Evolutionary conservation across 805 yeast species (phyloP), one percentile per base, ranked within the genome.

Genomic region (Scheffersomyces ergatensis): DNA sequence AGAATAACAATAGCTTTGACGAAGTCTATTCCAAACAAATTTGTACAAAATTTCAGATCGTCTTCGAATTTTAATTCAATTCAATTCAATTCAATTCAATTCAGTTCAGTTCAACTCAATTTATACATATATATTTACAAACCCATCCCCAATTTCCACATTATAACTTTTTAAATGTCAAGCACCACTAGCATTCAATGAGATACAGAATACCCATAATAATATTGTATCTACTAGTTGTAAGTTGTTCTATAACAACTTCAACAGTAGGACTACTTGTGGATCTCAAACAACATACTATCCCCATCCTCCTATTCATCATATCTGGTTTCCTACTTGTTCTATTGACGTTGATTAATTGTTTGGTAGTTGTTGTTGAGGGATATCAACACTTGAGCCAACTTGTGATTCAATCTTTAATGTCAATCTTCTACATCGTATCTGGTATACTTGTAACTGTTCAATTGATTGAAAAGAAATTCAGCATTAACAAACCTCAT

Each of bases 381-480:
- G 18, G 32, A 5, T 29, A 14, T 29, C 32, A 29, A 15, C 6
- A 29, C n/a, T 43, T 30, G 27, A 25, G 29, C 11, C 39, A 40
- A 29, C 13, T 47, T 7, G 14, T 38, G 12, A 15, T 36, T 9
- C 46, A 45, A 34, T n/a, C 31, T 14, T 11, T 40, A 6, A 16
- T 39, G 9, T 42, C 45, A 16, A 15, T 43, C 4, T 37, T 47
- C 15, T 38, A 49, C 15, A 25, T 46, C 24, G 37, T 43, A 15
- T 38, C 51, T 7, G 53, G 53, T 4, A 39, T 49, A 19, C 15
- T 34, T 15, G 14, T 37, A 18, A 33, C 33, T 11, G 36, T 40
- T 13, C 27, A 32, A 23, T 18, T 43, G 9, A 37, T 43, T 19
- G 30, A 29, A 17, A 23, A 26, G 12, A 25, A 24, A 23, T 26